These are phyloP conservation scores for Candida alai DNA, from an alignment of 805 yeast species.

Conservation along the genomic window DNA sequence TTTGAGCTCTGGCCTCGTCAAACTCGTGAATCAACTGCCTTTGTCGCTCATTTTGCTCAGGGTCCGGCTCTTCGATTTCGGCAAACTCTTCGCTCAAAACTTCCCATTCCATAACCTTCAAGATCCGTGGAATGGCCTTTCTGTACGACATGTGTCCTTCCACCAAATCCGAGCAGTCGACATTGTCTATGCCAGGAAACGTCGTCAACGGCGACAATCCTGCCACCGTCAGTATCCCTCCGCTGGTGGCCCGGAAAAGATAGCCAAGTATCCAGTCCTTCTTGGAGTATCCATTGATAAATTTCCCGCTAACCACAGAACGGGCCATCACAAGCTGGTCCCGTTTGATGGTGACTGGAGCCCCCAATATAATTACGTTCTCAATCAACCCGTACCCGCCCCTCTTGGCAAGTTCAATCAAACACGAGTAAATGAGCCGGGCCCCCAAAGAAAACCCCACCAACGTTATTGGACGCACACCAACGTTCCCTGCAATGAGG, in stretches of 20 bases:
- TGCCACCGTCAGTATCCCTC: slow-evolving; percentile 87
- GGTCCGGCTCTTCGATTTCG: slow-evolving; percentile 95
- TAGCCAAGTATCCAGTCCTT: slow-evolving; percentile 97
- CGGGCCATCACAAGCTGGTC: slow-evolving; percentile 78
- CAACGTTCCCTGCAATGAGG: slow-evolving; percentile 78
- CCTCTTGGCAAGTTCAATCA: slow-evolving; percentile 76
- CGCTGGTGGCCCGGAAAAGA: slow-evolving; percentile 90
- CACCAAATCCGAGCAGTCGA: slow-evolving; percentile 81
- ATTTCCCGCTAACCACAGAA: slow-evolving; percentile 84
- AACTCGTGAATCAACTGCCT: slow-evolving; percentile 79
- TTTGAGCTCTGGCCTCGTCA: slow-evolving; percentile 73
- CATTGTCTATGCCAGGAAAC: slow-evolving; percentile 68
- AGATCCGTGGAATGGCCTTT: slow-evolving; percentile 81
- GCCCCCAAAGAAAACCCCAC: slow-evolving; percentile 95
- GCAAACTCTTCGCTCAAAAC: slow-evolving; percentile 87
- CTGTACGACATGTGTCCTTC: slow-evolving; percentile 98
- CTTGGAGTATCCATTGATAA: slow-evolving; percentile 84
- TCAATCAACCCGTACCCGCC: slow-evolving; percentile 89
- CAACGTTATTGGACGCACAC: slow-evolving; percentile 86
- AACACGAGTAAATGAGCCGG: slow-evolving; percentile 84
- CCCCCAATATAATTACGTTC: slow-evolving; percentile 82
- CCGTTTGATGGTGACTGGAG: slow-evolving; percentile 75
- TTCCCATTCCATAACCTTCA: slow-evolving; percentile 69
- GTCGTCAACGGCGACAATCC: slow-evolving; percentile 76
- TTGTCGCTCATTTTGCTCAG: slow-evolving; percentile 79